Base-by-base conservation (phyloP, 2,329 filamentous ascomycete species). In the Elsinoe arachidis region DNA sequence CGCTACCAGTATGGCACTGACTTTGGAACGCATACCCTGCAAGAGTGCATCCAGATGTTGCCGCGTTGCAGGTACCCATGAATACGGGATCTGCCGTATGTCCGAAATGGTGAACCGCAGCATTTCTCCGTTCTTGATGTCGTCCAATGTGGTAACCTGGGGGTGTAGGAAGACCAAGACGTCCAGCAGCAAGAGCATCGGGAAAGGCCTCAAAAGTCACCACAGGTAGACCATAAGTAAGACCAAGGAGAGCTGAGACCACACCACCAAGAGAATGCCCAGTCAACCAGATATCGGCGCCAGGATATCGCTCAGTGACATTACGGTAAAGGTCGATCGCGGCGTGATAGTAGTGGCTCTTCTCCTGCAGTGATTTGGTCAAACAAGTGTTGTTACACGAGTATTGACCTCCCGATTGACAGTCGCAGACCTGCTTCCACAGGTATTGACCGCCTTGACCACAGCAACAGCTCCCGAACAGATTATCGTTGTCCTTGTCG, bases 401-500 rank as follows among this genome's bases (percentile, higher is more conserved):
- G 67, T 89, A 96, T 88, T n/a, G 83, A 81, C 2, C 86, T 87
- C 59, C 90, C 88, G 68, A 30, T 30, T 30, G 26, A 30, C 91
- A 96, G 70, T 95, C 86, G 71, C 91, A 96, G 54, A 95, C 90
- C 69, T 93, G 86, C 57, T 87, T 83, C 85, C 89, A 95, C 10
- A 90, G 83, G 75, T 87, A 90, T 62, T 90, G 88, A 0, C 90
- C 90, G 65, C 92, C 90, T 72, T 95, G 89, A 3, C 84, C 91
- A 72, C 91, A 96, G 71, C 91, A 96, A 73, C 91, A 96, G 69
- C 90, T 93, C 74, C 96, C 96, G 72, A 93, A 95, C 14, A 96
- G 77, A 68, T 96, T 96, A 72, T 96, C 91, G 69, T 96, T 96
- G 66, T 90, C 78, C 74, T 96, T 96, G 74, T 96, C 91, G 64